These are phyloP conservation scores for Leccinum olivaceoglutinosum DNA, from an alignment of 1,284 basidiomycete species.

Conservation along the genomic window DNA sequence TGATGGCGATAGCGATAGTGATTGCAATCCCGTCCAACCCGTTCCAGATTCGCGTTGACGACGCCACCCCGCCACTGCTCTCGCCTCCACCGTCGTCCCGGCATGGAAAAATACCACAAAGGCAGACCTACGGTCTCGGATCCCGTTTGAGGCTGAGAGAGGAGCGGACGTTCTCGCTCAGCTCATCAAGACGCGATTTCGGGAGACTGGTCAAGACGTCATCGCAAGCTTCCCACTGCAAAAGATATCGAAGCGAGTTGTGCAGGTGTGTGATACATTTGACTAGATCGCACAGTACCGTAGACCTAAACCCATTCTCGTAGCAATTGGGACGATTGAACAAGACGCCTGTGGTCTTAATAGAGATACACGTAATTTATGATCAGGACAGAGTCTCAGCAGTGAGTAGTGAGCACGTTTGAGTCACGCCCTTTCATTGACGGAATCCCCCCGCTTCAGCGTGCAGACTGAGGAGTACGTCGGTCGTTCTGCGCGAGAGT, in stretches of 20 bases:
- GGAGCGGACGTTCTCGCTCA: not conserved
- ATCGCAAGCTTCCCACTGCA: conserved; percentile 54
- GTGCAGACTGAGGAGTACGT: conserved; percentile 52
- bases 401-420: conserved; percentile 38
- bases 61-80: conserved; percentile 18
- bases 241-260: conserved; percentile 51
- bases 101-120: conserved; percentile 61
- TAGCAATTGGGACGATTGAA: conserved; percentile 58
- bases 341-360: conserved; percentile 42
- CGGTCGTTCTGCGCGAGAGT: conserved; percentile 43
- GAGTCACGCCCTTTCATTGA: not conserved
- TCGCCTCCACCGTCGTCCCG: conserved; percentile 43
- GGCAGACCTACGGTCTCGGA: conserved; percentile 63
- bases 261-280: conserved; percentile 34
- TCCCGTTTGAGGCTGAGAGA: conserved; percentile 62
- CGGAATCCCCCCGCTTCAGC: conserved; percentile 26
- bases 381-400: conserved; percentile 57
- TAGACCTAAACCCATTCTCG: not conserved
- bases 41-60: not conserved
- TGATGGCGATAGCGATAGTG: conserved; percentile 18
- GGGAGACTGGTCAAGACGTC: conserved; percentile 42
- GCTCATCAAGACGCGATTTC: conserved; percentile 30
- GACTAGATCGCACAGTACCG: too few relatives aligned
- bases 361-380: conserved; percentile 64
- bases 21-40: conserved; percentile 28